Base-by-base conservation (phyloP, 768 basidiomycete species). In the Kwoniella pini region DNA sequence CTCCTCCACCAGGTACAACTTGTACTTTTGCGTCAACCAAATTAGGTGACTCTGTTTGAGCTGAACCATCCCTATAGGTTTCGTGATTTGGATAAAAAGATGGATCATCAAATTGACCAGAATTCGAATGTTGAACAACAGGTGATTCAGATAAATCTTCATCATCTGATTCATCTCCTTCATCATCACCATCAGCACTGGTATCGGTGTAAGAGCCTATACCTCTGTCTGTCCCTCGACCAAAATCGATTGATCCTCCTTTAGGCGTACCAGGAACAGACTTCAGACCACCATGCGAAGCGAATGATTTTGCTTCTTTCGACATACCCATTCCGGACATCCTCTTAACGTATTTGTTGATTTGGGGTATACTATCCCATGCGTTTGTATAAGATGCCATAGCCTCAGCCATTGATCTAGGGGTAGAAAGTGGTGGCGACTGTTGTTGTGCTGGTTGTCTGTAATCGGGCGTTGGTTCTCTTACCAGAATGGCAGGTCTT, bases 351-450 rank as follows among this genome's bases (percentile, higher is more conserved):
- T 93, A 91, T 60, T 82, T 84, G 65, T 88, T 85, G 57, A 92
- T 91, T 62, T 85, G 86, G 6, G 90, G 88, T 22, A 89, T 85
- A 38, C 74, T 80, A 70, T 97, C 94, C 90, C 91, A 92, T 1
- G 88, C 89, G 78, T 96, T 91, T 5, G 83, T 80, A 77, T 89
- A 91, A 15, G 82, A 63, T 7, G 74, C 70, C 77, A 78, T 77
- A 7, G 74, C 70, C 45, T 78, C 74, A 1, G 68, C 66, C 60
- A 90, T 80, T 13, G 83, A 80, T 15, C 80, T 79, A 7, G 88
- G 87, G 28, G 87, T 81, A 2, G 85, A 85, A 59, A 69, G 31
- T 39, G 65, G 82, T 17, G 69, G 59, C 38, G 30, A 24, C 26
- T 17, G 40, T 31, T 36, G 24, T 4, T 24, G 45, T 13, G 28